These are phyloP conservation scores for Pyronema omphalodes DNA, from an alignment of 495 filamentous ascomycete species.

Conservation along the genomic window DNA sequence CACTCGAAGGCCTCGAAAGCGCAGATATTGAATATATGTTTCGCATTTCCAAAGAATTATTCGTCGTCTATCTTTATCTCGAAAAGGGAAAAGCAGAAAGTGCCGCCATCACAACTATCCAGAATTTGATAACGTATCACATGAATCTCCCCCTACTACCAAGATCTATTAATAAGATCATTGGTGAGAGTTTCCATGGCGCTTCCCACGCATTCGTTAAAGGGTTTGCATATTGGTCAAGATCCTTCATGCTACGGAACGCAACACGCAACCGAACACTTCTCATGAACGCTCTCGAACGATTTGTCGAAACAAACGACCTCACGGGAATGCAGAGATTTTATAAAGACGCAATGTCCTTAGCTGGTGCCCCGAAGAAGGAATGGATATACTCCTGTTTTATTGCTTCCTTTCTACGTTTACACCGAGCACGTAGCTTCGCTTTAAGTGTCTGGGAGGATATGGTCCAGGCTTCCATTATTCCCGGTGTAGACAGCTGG, in stretches of 20 bases:
- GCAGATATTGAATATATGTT: not conserved
- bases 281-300: slow-evolving; percentile 5
- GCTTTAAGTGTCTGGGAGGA: slow-evolving; percentile 16
- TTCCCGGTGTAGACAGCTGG: slow-evolving; percentile 12
- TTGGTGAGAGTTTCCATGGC: not conserved
- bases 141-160: not conserved
- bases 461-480: slow-evolving; percentile 13
- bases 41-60: no score
- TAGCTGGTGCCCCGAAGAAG: not conserved
- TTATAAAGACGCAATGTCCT: slow-evolving; percentile 2
- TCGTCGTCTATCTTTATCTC: no score
- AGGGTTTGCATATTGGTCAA: not conserved
- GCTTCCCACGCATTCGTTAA: not conserved
- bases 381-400: slow-evolving; percentile 11
- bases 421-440: not conserved
- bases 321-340: slow-evolving; percentile 1
- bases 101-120: no score
- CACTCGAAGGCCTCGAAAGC: not conserved
- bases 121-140: no score
- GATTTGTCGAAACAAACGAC: slow-evolving; percentile 1
- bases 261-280: slow-evolving; percentile 5
- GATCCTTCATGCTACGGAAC: not conserved
- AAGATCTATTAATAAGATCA: not conserved
- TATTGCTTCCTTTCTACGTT: slow-evolving; percentile 10
- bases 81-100: no score